Evolutionary conservation across 1,284 basidiomycete species (phyloP).

Genomic region (Leccinum subspadiceum): DNA sequence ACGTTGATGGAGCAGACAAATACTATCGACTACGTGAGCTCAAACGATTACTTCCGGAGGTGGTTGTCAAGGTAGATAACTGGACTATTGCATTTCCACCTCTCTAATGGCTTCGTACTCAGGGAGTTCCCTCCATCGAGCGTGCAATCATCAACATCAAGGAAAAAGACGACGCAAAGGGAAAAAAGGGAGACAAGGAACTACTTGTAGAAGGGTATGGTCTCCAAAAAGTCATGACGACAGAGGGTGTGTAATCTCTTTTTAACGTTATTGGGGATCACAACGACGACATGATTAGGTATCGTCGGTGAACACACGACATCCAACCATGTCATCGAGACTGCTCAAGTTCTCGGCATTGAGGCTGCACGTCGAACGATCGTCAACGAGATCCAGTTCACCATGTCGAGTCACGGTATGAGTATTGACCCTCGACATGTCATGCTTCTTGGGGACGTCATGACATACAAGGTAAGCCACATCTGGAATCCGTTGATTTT

Average conservation of each 20-base stretch:
- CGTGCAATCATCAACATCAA: slow-evolving; percentile 93
- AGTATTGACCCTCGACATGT: slow-evolving; percentile 98
- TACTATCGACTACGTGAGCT: slow-evolving; percentile 87
- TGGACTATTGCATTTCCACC: neutral
- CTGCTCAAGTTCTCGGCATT: slow-evolving; percentile 91
- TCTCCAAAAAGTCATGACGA: slow-evolving; percentile 96
- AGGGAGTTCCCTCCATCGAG: slow-evolving; percentile 84
- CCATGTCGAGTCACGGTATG: slow-evolving; percentile 98
- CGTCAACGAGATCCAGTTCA: slow-evolving; percentile 96
- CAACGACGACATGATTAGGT: slow-evolving; percentile 45
- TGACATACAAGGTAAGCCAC: slow-evolving; percentile 89
- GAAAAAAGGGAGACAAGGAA: slow-evolving; percentile 82
- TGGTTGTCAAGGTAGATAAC: slow-evolving; percentile 79
- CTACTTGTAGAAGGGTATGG: slow-evolving; percentile 96
- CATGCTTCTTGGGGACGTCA: slow-evolving; percentile 97
- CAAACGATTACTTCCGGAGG: slow-evolving; percentile 75
- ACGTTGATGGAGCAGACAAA: slow-evolving; percentile 81
- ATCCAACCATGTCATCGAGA: slow-evolving; percentile 98
- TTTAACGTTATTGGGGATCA: neutral
- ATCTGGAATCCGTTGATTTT: too few species aligned
- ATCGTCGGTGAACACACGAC: slow-evolving; percentile 91
- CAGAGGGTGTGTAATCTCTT: slow-evolving; percentile 68
- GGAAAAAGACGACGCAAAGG: slow-evolving; percentile 73
- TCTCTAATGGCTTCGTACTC: neutral
- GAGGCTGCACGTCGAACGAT: slow-evolving; percentile 95